Evolutionary conservation across 345 rosid genomes (phyloP).

Genomic region (Citrus reticulata): DNA sequence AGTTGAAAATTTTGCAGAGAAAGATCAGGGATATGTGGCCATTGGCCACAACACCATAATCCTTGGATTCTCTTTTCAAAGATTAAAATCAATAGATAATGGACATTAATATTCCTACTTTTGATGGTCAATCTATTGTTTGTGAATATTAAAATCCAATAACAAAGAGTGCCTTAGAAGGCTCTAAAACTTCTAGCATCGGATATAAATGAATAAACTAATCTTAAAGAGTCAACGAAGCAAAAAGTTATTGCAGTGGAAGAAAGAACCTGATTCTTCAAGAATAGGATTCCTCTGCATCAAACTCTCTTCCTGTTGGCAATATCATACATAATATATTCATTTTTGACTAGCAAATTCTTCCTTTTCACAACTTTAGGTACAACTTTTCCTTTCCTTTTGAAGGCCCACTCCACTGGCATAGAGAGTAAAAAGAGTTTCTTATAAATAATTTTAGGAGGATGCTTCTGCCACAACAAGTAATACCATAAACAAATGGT

Average conservation of each 20-base stretch:
- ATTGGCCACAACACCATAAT: slow-evolving; percentile 19
- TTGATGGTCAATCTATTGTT: slow-evolving; percentile 5
- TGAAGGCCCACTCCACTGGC: slow-evolving; percentile 1
- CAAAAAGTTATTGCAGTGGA: slow-evolving; percentile 34
- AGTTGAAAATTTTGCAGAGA: not conserved
- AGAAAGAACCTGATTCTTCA: slow-evolving; percentile 56
- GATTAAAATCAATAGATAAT: slow-evolving; percentile 13
- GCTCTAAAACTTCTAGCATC: slow-evolving; percentile 17
- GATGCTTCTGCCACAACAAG: not conserved
- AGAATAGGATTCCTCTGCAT: slow-evolving; percentile 58
- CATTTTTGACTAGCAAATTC: slow-evolving; percentile 18
- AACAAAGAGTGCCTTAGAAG: slow-evolving; percentile 33
- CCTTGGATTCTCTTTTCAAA: slow-evolving; percentile 28
- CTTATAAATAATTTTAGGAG: not conserved
- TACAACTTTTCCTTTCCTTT: slow-evolving; percentile 9
- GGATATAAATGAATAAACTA: slow-evolving; percentile 49
- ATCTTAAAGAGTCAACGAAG: slow-evolving; percentile 44
- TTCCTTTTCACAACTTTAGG: slow-evolving; percentile 4
- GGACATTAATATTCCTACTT: not conserved
- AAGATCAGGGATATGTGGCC: slow-evolving; percentile 11
- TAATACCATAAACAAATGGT: not conserved
- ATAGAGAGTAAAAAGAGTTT: not conserved
- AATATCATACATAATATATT: slow-evolving; percentile 10
- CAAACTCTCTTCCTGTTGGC: slow-evolving; percentile 44
- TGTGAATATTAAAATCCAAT: slow-evolving; percentile 9